Conservation (phyloP, 345 rosid species). For the Alliaria petiolata region DNA sequence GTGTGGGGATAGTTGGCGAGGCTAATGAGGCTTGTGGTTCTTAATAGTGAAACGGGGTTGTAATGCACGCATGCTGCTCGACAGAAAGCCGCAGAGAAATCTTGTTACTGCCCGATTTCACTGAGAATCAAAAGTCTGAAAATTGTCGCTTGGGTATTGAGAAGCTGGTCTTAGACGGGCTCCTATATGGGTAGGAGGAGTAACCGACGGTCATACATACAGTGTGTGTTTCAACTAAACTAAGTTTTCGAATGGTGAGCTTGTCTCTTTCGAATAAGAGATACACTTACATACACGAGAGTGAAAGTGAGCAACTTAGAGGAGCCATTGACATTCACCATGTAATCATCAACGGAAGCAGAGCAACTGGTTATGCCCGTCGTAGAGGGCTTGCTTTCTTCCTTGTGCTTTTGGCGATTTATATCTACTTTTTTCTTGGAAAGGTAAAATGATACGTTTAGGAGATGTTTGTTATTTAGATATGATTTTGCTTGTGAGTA, state of each 20-base stretch:
- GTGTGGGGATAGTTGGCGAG: not conserved
- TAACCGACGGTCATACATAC: not conserved
- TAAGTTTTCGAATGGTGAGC: slow-evolving; percentile 38
- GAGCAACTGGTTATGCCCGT: slow-evolving; percentile 23
- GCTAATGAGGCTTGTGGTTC: not conserved
- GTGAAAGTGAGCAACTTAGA: slow-evolving; percentile 34
- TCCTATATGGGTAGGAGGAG: not conserved
- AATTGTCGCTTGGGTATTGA: slow-evolving; percentile 1
- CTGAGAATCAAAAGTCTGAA: slow-evolving; percentile 1
- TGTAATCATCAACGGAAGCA: slow-evolving; percentile 45
- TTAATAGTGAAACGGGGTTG: not conserved
- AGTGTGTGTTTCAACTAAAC: not conserved
- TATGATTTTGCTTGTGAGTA: not conserved
- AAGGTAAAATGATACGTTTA: too few species aligned
- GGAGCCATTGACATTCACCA: slow-evolving; percentile 59
- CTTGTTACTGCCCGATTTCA: not conserved
- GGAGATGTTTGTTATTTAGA: not conserved
- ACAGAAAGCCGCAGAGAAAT: slow-evolving; percentile 8
- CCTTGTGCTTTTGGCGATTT: slow-evolving; percentile 33
- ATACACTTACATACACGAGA: slow-evolving; percentile 44
- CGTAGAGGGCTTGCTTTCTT: slow-evolving; percentile 32
- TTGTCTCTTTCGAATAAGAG: slow-evolving; percentile 36
- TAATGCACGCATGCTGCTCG: slow-evolving; percentile 25
- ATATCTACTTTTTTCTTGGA: slow-evolving; percentile 34
- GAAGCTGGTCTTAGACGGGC: not conserved